Conservation (phyloP, 768 basidiomycete species). For the Termitomyces titanicus region DNA sequence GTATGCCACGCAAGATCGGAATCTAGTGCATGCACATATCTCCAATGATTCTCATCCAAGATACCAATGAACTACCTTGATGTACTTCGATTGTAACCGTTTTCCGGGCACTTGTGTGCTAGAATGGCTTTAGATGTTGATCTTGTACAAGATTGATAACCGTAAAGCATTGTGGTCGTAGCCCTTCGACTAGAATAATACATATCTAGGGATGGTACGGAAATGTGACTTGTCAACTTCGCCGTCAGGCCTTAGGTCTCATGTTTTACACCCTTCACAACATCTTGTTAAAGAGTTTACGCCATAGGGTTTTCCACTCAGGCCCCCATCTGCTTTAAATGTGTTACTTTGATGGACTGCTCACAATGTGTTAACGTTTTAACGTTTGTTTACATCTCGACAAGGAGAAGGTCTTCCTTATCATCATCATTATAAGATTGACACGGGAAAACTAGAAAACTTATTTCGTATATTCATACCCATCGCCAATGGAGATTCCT, state of each 20-base stretch:
- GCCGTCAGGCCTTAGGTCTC: background rate
- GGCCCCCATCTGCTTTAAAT: no score
- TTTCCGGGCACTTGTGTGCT: slow-evolving; percentile 1
- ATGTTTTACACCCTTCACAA: no score
- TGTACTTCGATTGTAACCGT: background rate
- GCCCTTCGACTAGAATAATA: background rate
- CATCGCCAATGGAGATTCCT: background rate
- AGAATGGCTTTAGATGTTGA: background rate
- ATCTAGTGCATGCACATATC: slow-evolving; percentile 31
- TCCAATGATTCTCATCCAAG: slow-evolving; percentile 39
- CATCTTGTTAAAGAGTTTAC: background rate
- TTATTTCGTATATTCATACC: background rate
- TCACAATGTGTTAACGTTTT: background rate
- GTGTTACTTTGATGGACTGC: background rate
- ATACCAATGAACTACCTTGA: slow-evolving; percentile 31
- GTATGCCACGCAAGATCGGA: slow-evolving; percentile 30
- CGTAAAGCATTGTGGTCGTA: background rate
- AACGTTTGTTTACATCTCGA: no score
- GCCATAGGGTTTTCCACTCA: no score
- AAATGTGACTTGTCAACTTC: background rate
- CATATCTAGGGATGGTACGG: background rate
- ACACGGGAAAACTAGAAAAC: background rate
- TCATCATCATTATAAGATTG: background rate
- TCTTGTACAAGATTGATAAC: background rate
- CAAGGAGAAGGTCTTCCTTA: no score